Percentiles rank a stretch among this genome's conserved stretches.
These are phyloP conservation scores for Apophysomyces variabilis DNA, from an alignment of 371 early-diverging fungal species.

Conservation along the genomic window DNA sequence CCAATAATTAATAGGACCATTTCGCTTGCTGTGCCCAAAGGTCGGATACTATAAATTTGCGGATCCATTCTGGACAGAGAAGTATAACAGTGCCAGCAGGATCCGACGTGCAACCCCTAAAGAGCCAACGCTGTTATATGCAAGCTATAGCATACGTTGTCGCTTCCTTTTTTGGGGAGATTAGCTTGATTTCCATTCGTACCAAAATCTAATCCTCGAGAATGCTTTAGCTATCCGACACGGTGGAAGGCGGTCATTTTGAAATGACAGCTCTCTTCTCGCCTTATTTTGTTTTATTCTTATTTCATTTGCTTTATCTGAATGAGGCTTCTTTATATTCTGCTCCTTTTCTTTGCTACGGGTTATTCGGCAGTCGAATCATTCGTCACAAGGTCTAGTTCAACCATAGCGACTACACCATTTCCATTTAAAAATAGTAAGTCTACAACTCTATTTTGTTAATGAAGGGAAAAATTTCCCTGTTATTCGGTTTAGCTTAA, in stretches of 20 bases:
- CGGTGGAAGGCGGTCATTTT: not conserved
- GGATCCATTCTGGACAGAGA: too few relatives aligned
- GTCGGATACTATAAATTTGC: too few relatives aligned
- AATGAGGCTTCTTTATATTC: too few relatives aligned
- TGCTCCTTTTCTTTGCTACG: not conserved
- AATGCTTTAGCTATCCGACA: not conserved
- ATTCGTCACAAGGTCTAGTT: not conserved
- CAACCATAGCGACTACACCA: not conserved
- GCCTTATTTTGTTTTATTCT: not conserved
- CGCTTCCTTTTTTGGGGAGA: not conserved
- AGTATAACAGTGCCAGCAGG: too few relatives aligned
- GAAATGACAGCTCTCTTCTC: not conserved
- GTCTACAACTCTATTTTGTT: not conserved
- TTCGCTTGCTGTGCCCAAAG: too few relatives aligned
- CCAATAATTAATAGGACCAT: too few relatives aligned
- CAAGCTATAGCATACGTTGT: not conserved
- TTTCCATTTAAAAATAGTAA: not conserved
- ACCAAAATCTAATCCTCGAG: constrained; percentile 5
- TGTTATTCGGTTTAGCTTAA: not conserved
- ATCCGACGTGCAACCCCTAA: too few relatives aligned
- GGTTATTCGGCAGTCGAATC: not conserved
- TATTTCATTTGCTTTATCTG: not conserved
- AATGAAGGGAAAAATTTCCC: not conserved
- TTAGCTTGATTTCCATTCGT: constrained; percentile 8
- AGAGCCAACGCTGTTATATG: not conserved